Base-by-base conservation (phyloP, 2,329 filamentous ascomycete genomes). In the Hirsutella rhossiliensis region DNA sequence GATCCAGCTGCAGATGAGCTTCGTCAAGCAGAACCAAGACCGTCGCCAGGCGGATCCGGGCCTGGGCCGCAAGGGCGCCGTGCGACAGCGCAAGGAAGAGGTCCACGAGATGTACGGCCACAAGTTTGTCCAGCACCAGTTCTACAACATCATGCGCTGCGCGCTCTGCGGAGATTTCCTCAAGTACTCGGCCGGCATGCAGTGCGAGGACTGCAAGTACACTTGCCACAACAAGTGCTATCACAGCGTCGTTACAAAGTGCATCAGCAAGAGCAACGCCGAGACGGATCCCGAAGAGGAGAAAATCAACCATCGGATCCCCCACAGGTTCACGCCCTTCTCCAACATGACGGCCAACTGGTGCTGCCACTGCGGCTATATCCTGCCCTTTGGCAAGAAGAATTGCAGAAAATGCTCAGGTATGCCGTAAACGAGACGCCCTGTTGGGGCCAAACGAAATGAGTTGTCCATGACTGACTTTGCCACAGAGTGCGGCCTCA, bases 81-180 rank as follows among this genome's bases (percentile, higher is more conserved):
- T 98, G 53, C 87, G 92, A 53, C 90, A 98, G 67, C 87, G 87
- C 59, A 98, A 98, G 70, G 92, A 98, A 64, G 89, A 97, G 58
- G 83, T 98, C 5, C 87, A 96, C 67, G 92, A 98, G 68, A 95
- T 96, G 73, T 96, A 95, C 61, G 92, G 92, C 41, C 92, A 98
- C 80, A 98, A 97, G 68, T 98, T 98, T 60, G 83, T 97, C 45
- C 86, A 92, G 58, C 89, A 96, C 62, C 92, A 96, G 63, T 98
- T 98, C 66, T 98, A 97, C 80, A 98, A 97, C 74, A 96, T 98
- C 60, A 98, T 98, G 92, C 90, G 92, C 49, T 98, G 92, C 66
- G 92, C 92, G 13, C 80, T 97, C 31, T 98, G 92, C 62, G 92
- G 89, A 47, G 92, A 98, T 54, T 97, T 98, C 59, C 82, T 98